These are phyloP conservation scores for Cryptococcus wingfieldii DNA, from an alignment of 1,284 basidiomycete genomes.

Conservation along the genomic window DNA sequence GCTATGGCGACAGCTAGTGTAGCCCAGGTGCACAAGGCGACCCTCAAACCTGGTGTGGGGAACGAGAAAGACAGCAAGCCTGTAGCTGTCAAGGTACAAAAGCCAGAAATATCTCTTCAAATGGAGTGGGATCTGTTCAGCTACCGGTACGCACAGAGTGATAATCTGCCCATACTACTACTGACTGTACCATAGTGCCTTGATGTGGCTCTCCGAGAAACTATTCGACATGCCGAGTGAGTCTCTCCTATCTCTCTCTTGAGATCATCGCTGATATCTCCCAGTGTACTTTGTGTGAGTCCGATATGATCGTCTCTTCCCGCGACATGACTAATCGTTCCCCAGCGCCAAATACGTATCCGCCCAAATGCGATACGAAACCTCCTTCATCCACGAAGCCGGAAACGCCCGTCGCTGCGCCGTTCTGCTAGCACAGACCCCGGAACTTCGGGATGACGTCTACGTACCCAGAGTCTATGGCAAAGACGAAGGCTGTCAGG, in stretches of 20 bases:
- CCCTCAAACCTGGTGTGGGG: conserved; percentile 52
- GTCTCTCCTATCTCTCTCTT: conserved; percentile 4
- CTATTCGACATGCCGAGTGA: conserved; percentile 47
- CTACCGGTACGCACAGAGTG: conserved; percentile 32
- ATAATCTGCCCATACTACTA: neutral
- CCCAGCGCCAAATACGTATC: conserved; percentile 65
- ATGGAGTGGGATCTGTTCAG: conserved; percentile 70
- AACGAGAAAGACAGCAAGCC: conserved; percentile 25
- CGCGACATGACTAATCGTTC: neutral
- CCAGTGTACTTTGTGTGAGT: conserved; percentile 47
- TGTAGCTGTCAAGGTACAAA: conserved; percentile 91
- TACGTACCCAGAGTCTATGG: conserved; percentile 74
- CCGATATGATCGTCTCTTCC: neutral
- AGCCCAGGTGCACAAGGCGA: conserved; percentile 81
- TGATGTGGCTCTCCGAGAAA: conserved; percentile 45
- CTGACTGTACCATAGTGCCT: conserved; percentile 16
- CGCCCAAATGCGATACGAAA: conserved; percentile 72
- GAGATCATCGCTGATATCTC: conserved; percentile 2
- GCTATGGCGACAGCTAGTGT: conserved; percentile 81
- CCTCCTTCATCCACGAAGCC: conserved; percentile 69
- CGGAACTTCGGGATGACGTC: conserved; percentile 63
- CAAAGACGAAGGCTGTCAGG: conserved; percentile 55
- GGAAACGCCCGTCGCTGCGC: conserved; percentile 46
- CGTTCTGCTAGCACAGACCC: conserved; percentile 48
- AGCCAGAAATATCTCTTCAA: conserved; percentile 77